Percentiles rank a stretch among this genome's conserved stretches.
These are phyloP conservation scores for Penicillium brevicompactum DNA, from an alignment of 2,329 filamentous ascomycete genomes.

Conservation along the genomic window DNA sequence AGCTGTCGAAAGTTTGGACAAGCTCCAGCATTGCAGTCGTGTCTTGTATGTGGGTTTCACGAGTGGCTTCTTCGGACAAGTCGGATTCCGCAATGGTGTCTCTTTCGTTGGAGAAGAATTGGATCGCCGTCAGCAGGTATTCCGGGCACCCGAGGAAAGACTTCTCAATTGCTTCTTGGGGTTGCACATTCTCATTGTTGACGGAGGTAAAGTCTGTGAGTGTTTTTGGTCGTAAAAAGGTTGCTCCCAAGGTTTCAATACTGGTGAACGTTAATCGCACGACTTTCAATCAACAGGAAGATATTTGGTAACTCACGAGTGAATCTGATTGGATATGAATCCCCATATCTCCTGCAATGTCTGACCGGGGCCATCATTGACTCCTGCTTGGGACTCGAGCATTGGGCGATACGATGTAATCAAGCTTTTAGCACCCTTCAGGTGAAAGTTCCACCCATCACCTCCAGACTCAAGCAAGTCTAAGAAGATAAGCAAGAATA, in stretches of 20 bases:
- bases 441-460: slow-evolving; percentile 37
- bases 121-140: slow-evolving; percentile 33
- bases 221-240: slow-evolving; percentile 35
- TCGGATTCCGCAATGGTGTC: slow-evolving; percentile 22
- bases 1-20: slow-evolving; percentile 28
- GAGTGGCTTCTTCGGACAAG: neutral
- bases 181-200: slow-evolving; percentile 14
- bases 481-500: slow-evolving; percentile 37
- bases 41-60: slow-evolving; percentile 11
- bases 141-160: slow-evolving; percentile 42
- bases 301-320: slow-evolving; percentile 26
- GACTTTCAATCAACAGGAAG: neutral
- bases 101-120: slow-evolving; percentile 29
- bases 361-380: slow-evolving; percentile 25
- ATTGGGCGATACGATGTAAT: slow-evolving; percentile 21
- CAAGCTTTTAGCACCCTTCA: slow-evolving; percentile 35
- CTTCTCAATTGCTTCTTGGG: slow-evolving; percentile 31
- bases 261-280: slow-evolving; percentile 14
- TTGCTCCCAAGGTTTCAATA: slow-evolving; percentile 36
- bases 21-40: slow-evolving; percentile 20
- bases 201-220: slow-evolving; percentile 26
- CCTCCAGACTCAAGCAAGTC: slow-evolving; percentile 37
- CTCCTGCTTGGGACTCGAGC: slow-evolving; percentile 6
- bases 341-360: slow-evolving; percentile 30
- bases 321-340: slow-evolving; percentile 35